Evolutionary conservation across 78 protist genomes (phyloP).

Genomic region (Planoprotostelium fungivorum): DNA sequence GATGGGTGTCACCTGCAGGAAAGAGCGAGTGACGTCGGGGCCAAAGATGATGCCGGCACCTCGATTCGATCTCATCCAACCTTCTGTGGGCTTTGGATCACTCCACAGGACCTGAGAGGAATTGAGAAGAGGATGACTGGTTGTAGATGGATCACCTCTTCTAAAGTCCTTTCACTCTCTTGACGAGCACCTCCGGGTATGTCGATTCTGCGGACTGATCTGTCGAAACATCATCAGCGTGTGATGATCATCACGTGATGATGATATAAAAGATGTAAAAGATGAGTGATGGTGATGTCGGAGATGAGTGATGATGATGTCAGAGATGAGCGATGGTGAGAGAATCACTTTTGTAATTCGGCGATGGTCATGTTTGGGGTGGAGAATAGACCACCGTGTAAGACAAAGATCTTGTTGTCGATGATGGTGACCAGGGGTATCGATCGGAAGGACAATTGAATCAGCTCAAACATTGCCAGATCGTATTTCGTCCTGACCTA

Average conservation of each 20-base stretch:
- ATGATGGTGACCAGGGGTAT: neutral
- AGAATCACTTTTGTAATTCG: neutral
- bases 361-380: neutral
- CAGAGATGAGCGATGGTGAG: too few species aligned
- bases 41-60: conserved; percentile 92
- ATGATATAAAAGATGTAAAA: too few species aligned
- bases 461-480: conserved; percentile 1
- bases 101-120: conserved; percentile 60
- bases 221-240: neutral
- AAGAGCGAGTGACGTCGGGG: conserved; percentile 84
- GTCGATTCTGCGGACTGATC: neutral
- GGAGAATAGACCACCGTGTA: conserved; percentile 7
- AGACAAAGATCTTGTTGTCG: neutral
- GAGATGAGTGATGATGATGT: neutral
- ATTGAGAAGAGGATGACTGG: too few species aligned
- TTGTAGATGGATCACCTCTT: conserved; percentile 4
- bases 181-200: neutral
- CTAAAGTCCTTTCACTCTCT: neutral
- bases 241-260: neutral
- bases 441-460: neutral
- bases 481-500: neutral
- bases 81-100: conserved; percentile 80
- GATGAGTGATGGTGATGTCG: too few species aligned
- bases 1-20: conserved; percentile 33
- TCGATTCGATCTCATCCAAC: conserved; percentile 67